Conservation (phyloP, 169 alveolate genomes). For the Prorocentrum cordatum region DNA sequence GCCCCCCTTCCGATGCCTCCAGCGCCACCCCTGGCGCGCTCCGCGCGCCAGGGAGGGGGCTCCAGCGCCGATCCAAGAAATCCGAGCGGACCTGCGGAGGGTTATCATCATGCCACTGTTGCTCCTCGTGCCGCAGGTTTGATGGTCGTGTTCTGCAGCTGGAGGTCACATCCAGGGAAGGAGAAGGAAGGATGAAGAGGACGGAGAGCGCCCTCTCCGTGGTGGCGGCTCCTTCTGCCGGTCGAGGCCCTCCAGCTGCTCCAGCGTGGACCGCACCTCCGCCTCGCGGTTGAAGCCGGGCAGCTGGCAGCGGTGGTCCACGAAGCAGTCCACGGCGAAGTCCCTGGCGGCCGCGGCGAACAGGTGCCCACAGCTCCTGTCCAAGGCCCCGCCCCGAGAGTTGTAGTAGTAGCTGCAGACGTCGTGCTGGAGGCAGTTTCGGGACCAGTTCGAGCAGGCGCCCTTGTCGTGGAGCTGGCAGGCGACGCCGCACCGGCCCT, state of each 20-base stretch:
- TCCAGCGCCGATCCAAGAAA: too few species aligned
- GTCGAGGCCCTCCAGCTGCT: neutral
- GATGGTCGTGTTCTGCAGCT: too few species aligned
- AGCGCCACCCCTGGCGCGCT: too few species aligned
- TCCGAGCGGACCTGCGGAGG: too few species aligned
- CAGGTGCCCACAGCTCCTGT: conserved; percentile 16
- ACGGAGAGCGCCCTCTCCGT: too few species aligned
- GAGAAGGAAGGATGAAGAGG: too few species aligned
- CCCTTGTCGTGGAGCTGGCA: neutral
- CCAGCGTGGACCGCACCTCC: neutral
- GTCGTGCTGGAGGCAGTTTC: conserved; percentile 30
- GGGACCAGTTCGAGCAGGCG: conserved; percentile 33
- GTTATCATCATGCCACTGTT: too few species aligned
- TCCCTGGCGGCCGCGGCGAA: conserved; percentile 14
- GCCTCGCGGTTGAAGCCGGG: conserved; percentile 6
- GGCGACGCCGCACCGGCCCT: conserved; percentile 33
- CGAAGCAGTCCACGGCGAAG: conserved; percentile 5
- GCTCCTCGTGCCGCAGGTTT: too few species aligned
- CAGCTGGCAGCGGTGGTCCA: neutral
- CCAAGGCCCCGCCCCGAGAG: conserved; percentile 17
- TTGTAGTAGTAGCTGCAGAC: conserved; percentile 56
- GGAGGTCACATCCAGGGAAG: too few species aligned
- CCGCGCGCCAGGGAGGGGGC: too few species aligned
- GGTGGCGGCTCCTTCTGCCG: neutral
- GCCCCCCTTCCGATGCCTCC: too few species aligned